Base-by-base conservation (phyloP, 148 eudicot genomes). In the Pouteria glomerata region DNA sequence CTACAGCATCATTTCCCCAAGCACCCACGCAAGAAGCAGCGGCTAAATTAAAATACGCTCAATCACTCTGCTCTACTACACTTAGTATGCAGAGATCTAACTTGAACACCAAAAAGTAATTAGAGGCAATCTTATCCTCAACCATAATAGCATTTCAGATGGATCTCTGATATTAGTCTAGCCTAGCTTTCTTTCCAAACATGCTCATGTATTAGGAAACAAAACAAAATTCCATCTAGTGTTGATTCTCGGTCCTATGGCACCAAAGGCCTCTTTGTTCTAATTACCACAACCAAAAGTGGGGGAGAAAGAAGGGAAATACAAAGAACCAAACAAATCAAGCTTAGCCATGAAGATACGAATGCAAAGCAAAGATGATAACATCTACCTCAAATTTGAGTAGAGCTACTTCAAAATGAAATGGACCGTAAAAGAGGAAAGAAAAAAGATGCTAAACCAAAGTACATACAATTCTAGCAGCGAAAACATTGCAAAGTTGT, bases 401-500 rank as follows among this genome's bases (percentile, higher is more conserved):
- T 29, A 41, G 31, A 4, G 24, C 14, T 64, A 64, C 10, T 41
- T 66, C 39, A 66, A 48, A 6, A 48, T 66, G 26, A 30, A 33
- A 13, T 16, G 21, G 41, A 33, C 37, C 30, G 6, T 13, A 4
- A 59, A 33, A 15, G 35, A 56, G 59, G 24, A 52, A 11, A 57
- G 27, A 7, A 47, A 52, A 12, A 51, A 16, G 4, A 6, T 51
- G 7, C 3, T 29, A 23, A 31, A 47, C 21, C 63, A 6, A 47
- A 69, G 8, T 35, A 68, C 97, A 76, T 73, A 95, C 98, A 76
- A 95, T 78, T 84, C 98, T 90, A 61, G 97, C 77, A 26, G 97
- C 81, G 52, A 95, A 91, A 60, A 95, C 93, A 75, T 73, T 95
- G 76, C 86, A 86, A 67, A 91, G 97, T 78, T 95, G 98, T 4